Evolutionary conservation across 2,329 filamentous ascomycete genomes (phyloP).

Genomic region (Fragosphaeria purpurea): DNA sequence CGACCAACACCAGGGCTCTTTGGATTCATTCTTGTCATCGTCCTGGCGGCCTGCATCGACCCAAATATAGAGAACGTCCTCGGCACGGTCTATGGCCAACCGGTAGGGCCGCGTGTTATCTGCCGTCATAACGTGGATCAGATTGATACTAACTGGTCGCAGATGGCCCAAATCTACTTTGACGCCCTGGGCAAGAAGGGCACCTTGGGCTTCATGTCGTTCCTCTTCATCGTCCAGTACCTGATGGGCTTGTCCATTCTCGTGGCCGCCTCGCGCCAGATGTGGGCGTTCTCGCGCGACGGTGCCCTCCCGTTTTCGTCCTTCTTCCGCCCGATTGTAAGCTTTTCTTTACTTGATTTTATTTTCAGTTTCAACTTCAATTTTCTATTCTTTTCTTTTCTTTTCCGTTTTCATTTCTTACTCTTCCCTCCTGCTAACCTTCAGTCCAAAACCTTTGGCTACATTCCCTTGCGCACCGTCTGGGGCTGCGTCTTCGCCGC

Average conservation of each 20-base stretch:
- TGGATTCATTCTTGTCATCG: conserved; percentile 46
- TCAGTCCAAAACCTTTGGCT: conserved; percentile 38
- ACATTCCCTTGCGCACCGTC: conserved; percentile 47
- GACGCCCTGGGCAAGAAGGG: conserved; percentile 50
- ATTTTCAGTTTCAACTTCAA: not conserved
- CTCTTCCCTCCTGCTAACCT: not conserved
- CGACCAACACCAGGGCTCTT: conserved; percentile 31
- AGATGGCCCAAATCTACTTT: conserved; percentile 43
- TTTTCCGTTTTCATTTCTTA: not conserved
- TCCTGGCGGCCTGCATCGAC: conserved; percentile 47
- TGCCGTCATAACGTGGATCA: too few relatives aligned
- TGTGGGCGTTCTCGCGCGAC: conserved; percentile 54
- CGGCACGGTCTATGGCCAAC: conserved; percentile 43
- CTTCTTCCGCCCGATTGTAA: conserved; percentile 43
- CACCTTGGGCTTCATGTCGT: conserved; percentile 46
- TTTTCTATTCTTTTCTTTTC: not conserved
- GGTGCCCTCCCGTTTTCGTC: conserved; percentile 49
- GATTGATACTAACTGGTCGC: not conserved
- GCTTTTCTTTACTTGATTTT: not conserved
- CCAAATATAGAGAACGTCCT: conserved; percentile 39
- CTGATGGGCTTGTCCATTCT: conserved; percentile 50
- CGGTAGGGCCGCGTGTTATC: conserved; percentile 15
- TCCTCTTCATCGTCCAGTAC: conserved; percentile 52
- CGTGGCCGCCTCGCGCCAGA: conserved; percentile 49
- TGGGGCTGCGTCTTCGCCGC: conserved; percentile 42